A percentile compares a stretch with the other conserved stretches of the same genome.
phyloP scores from a whole-genome alignment of 495 filamentous ascomycete species.

The Xylaria nigripes region DNA sequence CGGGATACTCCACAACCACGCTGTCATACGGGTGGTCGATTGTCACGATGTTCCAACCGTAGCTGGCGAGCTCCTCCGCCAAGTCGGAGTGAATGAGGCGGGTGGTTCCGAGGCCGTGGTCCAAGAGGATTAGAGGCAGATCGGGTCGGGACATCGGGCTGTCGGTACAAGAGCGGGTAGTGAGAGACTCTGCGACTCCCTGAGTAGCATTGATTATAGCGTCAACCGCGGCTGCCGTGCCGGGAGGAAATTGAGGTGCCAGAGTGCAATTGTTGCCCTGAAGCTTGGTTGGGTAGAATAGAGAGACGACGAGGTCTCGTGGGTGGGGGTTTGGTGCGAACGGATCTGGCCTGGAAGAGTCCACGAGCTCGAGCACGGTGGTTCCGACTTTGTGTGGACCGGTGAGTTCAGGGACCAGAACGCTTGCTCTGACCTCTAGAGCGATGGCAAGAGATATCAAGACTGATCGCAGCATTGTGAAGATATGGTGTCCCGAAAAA shows the following conservation, averaged over 20 bases:
- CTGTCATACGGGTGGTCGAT: conserved; percentile 47
- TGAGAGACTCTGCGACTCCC: conserved; percentile 5
- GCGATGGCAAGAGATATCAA: conserved; percentile 2
- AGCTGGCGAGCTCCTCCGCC: conserved; percentile 37
- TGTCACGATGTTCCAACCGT: conserved; percentile 41
- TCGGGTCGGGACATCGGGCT: conserved; percentile 1
- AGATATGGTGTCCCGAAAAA: not conserved
- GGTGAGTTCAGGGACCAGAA: conserved; percentile 6
- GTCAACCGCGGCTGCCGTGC: conserved; percentile 10
- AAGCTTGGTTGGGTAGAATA: conserved; percentile 27
- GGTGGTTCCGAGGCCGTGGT: conserved; percentile 24
- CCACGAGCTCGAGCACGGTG: conserved; percentile 24
- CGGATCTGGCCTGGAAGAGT: conserved; percentile 25
- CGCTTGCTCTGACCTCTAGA: not conserved
- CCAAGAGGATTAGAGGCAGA: conserved; percentile 31
- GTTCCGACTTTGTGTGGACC: conserved; percentile 9
- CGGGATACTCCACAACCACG: conserved; percentile 41
- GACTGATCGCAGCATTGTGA: conserved; percentile 3
- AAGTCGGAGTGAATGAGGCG: conserved; percentile 33
- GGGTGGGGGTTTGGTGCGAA: conserved; percentile 22
- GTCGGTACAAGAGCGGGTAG: conserved; percentile 7
- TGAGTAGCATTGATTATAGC: not conserved
- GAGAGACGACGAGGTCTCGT: conserved; percentile 29
- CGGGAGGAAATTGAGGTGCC: conserved; percentile 18
- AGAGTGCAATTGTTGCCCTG: conserved; percentile 11